Percentiles rank a stretch among this genome's conserved stretches.
phyloP scores from a whole-genome alignment of 306 rosid genomes.

The Quercus gilva region DNA sequence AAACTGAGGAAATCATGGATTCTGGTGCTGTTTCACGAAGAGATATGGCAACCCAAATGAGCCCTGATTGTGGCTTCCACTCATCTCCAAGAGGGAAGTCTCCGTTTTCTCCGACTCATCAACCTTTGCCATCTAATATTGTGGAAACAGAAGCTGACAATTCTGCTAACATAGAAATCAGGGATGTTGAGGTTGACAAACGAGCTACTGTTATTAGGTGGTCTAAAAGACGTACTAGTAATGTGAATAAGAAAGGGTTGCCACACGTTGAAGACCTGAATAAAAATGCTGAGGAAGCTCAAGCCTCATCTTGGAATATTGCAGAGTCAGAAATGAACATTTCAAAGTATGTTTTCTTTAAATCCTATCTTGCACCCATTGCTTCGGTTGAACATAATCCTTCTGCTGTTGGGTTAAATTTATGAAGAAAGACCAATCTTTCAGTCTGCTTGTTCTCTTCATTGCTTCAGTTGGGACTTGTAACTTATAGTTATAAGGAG shows the following conservation, averaged over 20 bases:
- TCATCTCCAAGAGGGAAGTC: conserved; percentile 34
- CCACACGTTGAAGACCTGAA: conserved; percentile 29
- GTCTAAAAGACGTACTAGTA: conserved; percentile 38
- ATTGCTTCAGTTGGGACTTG: neutral
- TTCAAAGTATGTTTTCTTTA: conserved; percentile 51
- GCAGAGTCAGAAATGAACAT: conserved; percentile 49
- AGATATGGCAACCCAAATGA: conserved; percentile 80
- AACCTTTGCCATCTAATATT: conserved; percentile 27
- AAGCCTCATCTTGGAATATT: conserved; percentile 45
- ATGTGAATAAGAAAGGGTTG: conserved; percentile 19
- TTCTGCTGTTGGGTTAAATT: neutral
- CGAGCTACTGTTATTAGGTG: conserved; percentile 44
- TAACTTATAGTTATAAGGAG: neutral
- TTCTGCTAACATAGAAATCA: conserved; percentile 49
- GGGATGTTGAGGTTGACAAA: conserved; percentile 80
- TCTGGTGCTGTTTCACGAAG: conserved; percentile 39
- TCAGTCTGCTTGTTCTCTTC: neutral
- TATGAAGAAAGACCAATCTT: neutral
- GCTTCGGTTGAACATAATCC: neutral
- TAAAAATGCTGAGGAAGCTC: conserved; percentile 30
- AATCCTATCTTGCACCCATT: neutral
- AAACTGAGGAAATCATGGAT: conserved; percentile 23
- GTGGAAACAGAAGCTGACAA: conserved; percentile 29
- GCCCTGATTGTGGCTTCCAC: conserved; percentile 34
- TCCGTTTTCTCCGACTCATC: conserved; percentile 33